Percentiles rank a stretch among this genome's conserved stretches.
These are phyloP conservation scores for Penicillium sclerotigenum DNA, from an alignment of 2,329 filamentous ascomycete species.

Conservation along the genomic window DNA sequence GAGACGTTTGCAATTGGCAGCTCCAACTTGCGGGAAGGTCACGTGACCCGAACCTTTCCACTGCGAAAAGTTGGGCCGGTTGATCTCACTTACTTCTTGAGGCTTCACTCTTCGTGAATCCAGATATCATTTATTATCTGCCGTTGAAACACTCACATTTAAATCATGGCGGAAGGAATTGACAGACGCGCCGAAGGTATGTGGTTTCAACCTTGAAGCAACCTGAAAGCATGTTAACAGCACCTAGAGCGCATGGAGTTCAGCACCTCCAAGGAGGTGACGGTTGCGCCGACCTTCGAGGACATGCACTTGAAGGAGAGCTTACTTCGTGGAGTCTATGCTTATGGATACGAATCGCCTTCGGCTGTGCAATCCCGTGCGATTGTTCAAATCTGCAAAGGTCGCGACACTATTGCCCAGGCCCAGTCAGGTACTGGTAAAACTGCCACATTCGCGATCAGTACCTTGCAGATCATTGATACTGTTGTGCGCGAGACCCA, in stretches of 20 bases:
- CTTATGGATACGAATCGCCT: constrained; percentile 96
- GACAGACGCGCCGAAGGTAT: constrained; percentile 79
- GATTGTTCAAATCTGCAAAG: constrained; percentile 98
- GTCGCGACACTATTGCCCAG: constrained; percentile 96
- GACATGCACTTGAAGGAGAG: constrained; percentile 98
- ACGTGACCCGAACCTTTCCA: constrained; percentile 20
- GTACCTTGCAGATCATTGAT: constrained; percentile 93
- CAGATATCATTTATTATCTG: constrained; percentile 8
- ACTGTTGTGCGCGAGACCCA: constrained; percentile 89
- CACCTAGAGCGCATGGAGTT: constrained; percentile 86
- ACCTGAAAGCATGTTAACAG: constrained; percentile 24
- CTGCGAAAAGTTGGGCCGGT: constrained; percentile 24
- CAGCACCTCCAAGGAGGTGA: constrained; percentile 95
- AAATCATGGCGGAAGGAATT: constrained; percentile 84
- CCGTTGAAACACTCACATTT: constrained; percentile 6
- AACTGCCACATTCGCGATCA: constrained; percentile 94
- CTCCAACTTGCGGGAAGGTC: constrained; percentile 21
- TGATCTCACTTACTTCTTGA: constrained; percentile 2
- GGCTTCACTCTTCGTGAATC: constrained; percentile 9
- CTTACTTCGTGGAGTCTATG: constrained; percentile 93
- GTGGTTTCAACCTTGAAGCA: constrained; percentile 9
- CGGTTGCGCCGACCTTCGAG: constrained; percentile 85
- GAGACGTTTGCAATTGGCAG: constrained; percentile 15
- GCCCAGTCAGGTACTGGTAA: constrained; percentile 97
- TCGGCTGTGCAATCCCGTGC: constrained; percentile 97